These are phyloP conservation scores for Lepidium campestre DNA, from an alignment of 441 rosid species.

Conservation along the genomic window DNA sequence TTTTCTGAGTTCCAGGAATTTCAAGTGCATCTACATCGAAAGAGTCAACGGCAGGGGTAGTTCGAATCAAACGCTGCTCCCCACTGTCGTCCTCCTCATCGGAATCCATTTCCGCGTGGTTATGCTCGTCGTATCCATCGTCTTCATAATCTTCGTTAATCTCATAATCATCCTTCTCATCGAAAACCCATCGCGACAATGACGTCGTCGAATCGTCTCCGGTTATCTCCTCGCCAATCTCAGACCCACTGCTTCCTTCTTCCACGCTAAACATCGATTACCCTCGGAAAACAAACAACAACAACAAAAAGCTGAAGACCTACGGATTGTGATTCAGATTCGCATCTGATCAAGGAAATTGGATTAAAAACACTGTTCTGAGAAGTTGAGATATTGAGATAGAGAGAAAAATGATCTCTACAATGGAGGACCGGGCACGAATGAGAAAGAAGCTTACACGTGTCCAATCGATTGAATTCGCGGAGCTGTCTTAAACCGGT, in stretches of 20 bases:
- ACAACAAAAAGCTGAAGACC: background rate
- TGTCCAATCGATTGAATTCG: background rate
- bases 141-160: constrained; percentile 33
- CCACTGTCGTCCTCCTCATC: constrained; percentile 62
- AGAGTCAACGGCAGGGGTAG: constrained; percentile 86
- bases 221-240: constrained; percentile 20
- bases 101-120: constrained; percentile 42
- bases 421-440: constrained; percentile 13
- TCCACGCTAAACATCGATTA: constrained; percentile 19
- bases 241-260: constrained; percentile 30
- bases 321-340: constrained; percentile 12
- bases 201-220: constrained; percentile 62
- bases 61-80: constrained; percentile 84
- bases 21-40: constrained; percentile 96
- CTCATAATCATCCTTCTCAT: constrained; percentile 64
- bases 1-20: constrained; percentile 70
- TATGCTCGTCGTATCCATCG: constrained; percentile 34
- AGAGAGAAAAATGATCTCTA: constrained; percentile 3
- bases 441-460: constrained; percentile 25
- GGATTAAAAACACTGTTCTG: background rate
- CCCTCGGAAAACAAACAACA: background rate
- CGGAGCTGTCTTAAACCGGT: constrained; percentile 2
- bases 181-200: constrained; percentile 84
- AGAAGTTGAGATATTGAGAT: background rate
- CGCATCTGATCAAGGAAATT: constrained; percentile 10